Base-by-base conservation (phyloP, 805 yeast species). In the Candida montana region DNA sequence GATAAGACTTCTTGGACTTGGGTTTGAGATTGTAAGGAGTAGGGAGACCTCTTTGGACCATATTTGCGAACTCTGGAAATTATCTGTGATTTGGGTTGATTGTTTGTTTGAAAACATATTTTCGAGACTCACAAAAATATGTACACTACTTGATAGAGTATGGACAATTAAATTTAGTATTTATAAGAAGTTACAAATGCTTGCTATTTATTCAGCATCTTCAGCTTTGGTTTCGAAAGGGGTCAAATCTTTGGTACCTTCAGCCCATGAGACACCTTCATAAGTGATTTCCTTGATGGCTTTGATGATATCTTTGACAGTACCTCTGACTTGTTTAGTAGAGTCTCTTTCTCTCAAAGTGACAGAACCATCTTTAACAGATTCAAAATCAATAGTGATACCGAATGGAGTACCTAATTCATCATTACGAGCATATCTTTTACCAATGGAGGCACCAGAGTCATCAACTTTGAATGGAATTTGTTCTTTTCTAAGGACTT, bases 351-450 rank as follows among this genome's bases (percentile, higher is more conserved):
- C 98, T 75, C 99, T 87, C 61, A 91, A 74, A 28, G 99, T 91
- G 51, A 91, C 85, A 12, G 96, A 81, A 38, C 78, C 77, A 61
- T 91, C 97, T 61, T 83, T 77, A 48, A 85, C 77, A 41, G 95
- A 82, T 51, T 91, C 97, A 65, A 93, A 91, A 67, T 91, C 99
- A 55, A 91, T 84, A 50, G 99, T 91, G 67, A 91, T 79, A 64
- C 99, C 99, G 63, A 93, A 93, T 55, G 99, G 99, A 41, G 98
- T 93, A 67, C 99, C 99, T 61, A 91, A 76, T 72, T 91, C 99
- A 67, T 91, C 99, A 65, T 91, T 91, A 72, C 99, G 86, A 50
- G 99, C 89, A 59, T 91, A 91, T 71, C 99, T 83, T 72, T 90
- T 87, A 70, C 99, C 99, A 57, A 91, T 93, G 26, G 98, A 86